phyloP scores from a whole-genome alignment of 371 early-diverging fungal species.

The Mortierella sp. region DNA sequence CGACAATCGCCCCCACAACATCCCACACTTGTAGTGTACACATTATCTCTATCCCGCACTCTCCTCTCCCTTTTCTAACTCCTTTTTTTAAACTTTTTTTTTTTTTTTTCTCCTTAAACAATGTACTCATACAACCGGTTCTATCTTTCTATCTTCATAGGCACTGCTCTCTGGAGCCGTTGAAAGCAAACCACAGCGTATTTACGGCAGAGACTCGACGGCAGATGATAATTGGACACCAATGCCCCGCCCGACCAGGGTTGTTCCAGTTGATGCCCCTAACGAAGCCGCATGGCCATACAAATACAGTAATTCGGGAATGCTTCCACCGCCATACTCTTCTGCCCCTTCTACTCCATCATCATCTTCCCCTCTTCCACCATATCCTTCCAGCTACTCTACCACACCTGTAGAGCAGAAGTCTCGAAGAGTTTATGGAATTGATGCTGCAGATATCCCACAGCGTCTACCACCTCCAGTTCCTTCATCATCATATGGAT shows the following conservation, averaged over 20 bases:
- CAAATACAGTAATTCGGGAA: constrained; percentile 7
- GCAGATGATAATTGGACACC: constrained; percentile 46
- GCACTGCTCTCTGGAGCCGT: constrained; percentile 34
- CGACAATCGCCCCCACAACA: not conserved
- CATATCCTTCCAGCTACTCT: constrained; percentile 33
- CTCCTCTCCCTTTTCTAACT: not conserved
- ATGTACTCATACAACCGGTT: not conserved
- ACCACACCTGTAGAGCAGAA: constrained; percentile 15
- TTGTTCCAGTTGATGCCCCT: constrained; percentile 44
- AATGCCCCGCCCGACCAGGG: constrained; percentile 14
- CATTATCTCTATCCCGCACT: constrained; percentile 1
- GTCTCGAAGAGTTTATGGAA: constrained; percentile 43
- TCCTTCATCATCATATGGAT: constrained; percentile 35
- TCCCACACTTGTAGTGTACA: constrained; percentile 3
- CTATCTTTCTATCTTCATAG: constrained; percentile 11
- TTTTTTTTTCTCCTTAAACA: not conserved
- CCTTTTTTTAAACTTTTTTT: not conserved
- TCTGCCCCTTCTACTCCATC: constrained; percentile 19
- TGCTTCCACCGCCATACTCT: constrained; percentile 32
- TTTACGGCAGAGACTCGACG: constrained; percentile 53
- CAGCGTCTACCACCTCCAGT: constrained; percentile 38
- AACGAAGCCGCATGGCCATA: constrained; percentile 30
- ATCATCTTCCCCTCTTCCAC: constrained; percentile 12
- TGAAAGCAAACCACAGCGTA: constrained; percentile 40
- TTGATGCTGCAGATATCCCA: constrained; percentile 52